These are phyloP conservation scores for Besnoitia besnoiti DNA, from an alignment of 169 alveolate genomes.

Conservation along the genomic window DNA sequence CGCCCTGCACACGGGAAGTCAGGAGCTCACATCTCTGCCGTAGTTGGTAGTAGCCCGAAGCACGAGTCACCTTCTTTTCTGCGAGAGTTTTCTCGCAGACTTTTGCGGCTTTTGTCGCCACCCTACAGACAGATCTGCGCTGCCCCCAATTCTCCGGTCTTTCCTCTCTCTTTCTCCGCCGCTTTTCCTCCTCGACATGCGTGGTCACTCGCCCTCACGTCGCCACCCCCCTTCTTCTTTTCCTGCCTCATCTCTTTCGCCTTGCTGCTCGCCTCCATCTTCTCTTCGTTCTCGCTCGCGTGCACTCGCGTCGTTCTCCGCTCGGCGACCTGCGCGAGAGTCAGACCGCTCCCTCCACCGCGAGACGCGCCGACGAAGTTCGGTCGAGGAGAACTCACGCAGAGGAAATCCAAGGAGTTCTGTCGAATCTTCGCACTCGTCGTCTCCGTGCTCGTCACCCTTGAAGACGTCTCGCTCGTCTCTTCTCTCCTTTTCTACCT, in stretches of 20 bases:
- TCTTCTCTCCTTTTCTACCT: constrained; percentile 7
- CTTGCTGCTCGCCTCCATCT: neutral
- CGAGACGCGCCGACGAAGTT: neutral
- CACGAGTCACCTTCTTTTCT: too few species aligned
- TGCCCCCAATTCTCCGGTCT: neutral
- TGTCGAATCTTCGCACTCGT: neutral
- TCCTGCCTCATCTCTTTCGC: neutral
- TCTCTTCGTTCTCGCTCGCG: too few species aligned
- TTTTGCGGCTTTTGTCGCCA: too few species aligned
- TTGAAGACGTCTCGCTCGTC: neutral
- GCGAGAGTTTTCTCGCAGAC: too few species aligned
- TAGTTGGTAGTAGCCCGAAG: too few species aligned
- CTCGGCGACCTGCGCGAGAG: neutral
- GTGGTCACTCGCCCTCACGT: neutral
- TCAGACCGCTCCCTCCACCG: neutral
- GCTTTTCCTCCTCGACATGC: constrained; percentile 14
- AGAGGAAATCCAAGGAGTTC: neutral
- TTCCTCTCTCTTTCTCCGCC: neutral
- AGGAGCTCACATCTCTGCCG: too few species aligned
- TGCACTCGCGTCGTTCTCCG: too few species aligned
- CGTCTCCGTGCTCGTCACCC: neutral
- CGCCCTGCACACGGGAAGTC: too few species aligned
- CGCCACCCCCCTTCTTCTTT: neutral
- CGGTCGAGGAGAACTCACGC: neutral
- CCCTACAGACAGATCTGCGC: neutral